Evolutionary conservation across 2,329 filamentous ascomycete genomes (phyloP), one percentile per base, ranked within the genome.

Genomic region (Microsporum audouinii): DNA sequence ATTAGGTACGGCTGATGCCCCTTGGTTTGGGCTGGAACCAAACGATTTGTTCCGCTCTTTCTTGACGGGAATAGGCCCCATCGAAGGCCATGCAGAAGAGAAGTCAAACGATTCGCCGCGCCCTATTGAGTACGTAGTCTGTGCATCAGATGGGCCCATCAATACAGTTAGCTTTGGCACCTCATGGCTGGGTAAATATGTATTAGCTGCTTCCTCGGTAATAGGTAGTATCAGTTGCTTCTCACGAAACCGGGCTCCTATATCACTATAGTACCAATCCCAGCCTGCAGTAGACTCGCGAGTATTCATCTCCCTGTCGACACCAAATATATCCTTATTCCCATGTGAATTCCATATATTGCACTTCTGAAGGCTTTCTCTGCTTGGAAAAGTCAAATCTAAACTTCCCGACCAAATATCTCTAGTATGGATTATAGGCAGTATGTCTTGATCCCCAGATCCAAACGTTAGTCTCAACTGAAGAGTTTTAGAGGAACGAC

Each of bases 211-310:
- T 8, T 72, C 67, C 38, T 70, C 67, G 7, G 65, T 68, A 5
- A 83, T 64, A 1, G 45, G 60, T 29, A 65, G 68, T 3, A 71
- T 65, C 2, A 65, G 67, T 63, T 84, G 82, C 14, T 69, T 72
- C 57, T 68, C 67, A 5, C 68, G 66, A 61, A 84, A 82, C 1
- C 58, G 64, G 10, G 71, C 68, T 47, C 73, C 73, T 31, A 77
- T 74, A 27, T 72, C 71, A 7, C 74, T 67, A 58, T 76, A 73
- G 66, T 82, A 84, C 83, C 82, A 85, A 55, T 77, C 72, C 77
- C 79, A 82, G 17, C 75, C 75, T 5, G 68, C 65, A 1, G 72
- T 75, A n/a, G 73, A 70, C 65, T 84, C 81, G 43, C 69, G 72
- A 58, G 74, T 68, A 43, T 77, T 63, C 31, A 74, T 71, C 43